Conservation (phyloP, 2,329 filamentous ascomycete species). For the Aureobasidium lini region DNA sequence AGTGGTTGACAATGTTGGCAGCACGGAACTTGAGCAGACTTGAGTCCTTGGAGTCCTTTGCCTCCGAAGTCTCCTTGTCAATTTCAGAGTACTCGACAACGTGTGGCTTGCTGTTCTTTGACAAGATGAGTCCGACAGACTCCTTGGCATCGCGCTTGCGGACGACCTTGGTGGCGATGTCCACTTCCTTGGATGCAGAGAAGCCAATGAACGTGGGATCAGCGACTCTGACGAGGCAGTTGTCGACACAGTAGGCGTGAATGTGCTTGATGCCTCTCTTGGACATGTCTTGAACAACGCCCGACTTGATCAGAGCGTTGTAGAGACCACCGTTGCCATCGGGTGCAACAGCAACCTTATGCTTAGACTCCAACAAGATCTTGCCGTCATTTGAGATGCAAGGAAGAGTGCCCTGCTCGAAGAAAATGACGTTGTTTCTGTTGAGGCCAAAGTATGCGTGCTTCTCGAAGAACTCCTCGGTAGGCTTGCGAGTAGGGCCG, state of each 20-base stretch:
- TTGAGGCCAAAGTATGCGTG: conserved; percentile 85
- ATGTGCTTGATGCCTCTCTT: conserved; percentile 88
- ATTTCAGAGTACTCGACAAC: conserved; percentile 99
- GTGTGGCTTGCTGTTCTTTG: conserved; percentile 92
- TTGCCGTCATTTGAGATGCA: conserved; percentile 98
- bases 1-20: conserved; percentile 99
- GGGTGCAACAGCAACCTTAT: conserved; percentile 84
- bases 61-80: conserved; percentile 78
- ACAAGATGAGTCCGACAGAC: conserved; percentile 86
- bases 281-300: conserved; percentile 79
- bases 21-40: conserved; percentile 89
- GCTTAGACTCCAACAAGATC: conserved; percentile 87
- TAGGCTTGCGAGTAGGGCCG: conserved; percentile 82
- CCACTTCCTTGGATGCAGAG: conserved; percentile 75
- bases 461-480: conserved; percentile 87
- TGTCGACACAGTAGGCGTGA: conserved; percentile 97
- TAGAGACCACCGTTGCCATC: conserved; percentile 98
- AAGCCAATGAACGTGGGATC: conserved; percentile 96
- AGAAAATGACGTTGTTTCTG: conserved; percentile 80
- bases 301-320: conserved; percentile 73
- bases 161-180: conserved; percentile 98
- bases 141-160: conserved; percentile 96
- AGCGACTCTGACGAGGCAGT: conserved; percentile 98
- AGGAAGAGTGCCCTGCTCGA: conserved; percentile 93
- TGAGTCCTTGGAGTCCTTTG: conserved; percentile 71